Evolutionary conservation across 441 rosid genomes (phyloP), one percentile per base, ranked within the genome.

Genomic region (Sinapis alba): DNA sequence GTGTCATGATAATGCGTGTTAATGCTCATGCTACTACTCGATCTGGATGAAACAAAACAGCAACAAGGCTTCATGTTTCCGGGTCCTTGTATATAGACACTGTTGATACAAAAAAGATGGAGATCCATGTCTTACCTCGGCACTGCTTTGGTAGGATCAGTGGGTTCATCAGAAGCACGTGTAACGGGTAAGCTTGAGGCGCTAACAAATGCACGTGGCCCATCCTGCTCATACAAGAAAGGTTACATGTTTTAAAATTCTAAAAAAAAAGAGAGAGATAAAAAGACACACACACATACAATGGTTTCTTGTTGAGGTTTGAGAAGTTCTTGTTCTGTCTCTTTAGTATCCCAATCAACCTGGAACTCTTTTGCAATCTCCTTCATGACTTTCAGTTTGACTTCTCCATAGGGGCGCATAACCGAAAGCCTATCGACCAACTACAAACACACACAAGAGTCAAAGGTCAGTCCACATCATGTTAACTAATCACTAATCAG

Each of bases 351-450:
- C 99, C 99, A 94, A 28, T 89, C 89, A 66, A 94, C 71, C 79
- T 87, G 92, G 79, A 86, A 65, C 53, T 94, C 98, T 79, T 90
- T 89, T 7, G 97, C 97, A 75, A 94, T 89, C 75, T 92, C 97
- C 67, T 90, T 92, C 94, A 94, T 74, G 66, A 90, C 74, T 77
- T 90, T 94, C 85, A 94, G 53, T 79, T 94, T 94, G 47, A 84
- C 77, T 82, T 88, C 93, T 47, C 97, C 97, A 47, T 68, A 61
- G 1, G 91, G 97, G 9, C 89, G 85, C 83, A 89, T 87, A 26
- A 94, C 96, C 11, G 97, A 94, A 53, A 94, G 97, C 86, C 87
- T 90, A 78, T 89, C 97, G 61, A 92, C 83, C 54, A 94, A 85
- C 99, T 94, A 60, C 26, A 76, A 73, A 6, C 65, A 67, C 75